A percentile compares a stretch with the other conserved stretches of the same genome.
phyloP scores from a whole-genome alignment of 208 protist genomes.

The Acanthamoeba royreba region DNA sequence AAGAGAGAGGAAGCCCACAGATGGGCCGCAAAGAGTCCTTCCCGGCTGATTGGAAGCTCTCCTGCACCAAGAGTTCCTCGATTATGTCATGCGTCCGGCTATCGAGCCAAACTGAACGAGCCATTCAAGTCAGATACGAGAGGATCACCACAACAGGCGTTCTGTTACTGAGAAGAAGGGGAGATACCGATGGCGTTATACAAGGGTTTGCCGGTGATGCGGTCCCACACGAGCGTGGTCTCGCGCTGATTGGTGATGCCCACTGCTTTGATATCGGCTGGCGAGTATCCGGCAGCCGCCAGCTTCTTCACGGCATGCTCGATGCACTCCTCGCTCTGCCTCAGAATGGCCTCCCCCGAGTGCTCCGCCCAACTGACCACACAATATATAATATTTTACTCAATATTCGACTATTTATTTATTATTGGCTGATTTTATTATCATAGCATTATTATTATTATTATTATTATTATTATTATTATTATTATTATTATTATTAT shows the following conservation, averaged over 20 bases:
- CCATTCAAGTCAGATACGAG: no score
- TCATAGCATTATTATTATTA: no score
- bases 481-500: no score
- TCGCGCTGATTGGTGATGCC: slow-evolving; percentile 99
- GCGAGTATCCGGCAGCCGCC: background rate
- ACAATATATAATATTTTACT: background rate
- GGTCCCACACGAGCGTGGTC: slow-evolving; percentile 97
- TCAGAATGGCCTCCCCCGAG: slow-evolving; percentile 91
- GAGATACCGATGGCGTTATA: slow-evolving; percentile 89
- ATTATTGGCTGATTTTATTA: background rate
- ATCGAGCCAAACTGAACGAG: slow-evolving; percentile 66
- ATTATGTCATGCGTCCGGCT: slow-evolving; percentile 59
- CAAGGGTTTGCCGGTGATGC: slow-evolving; percentile 89
- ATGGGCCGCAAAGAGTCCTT: slow-evolving; percentile 57
- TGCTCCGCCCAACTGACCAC: slow-evolving; percentile 91
- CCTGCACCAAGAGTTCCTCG: slow-evolving; percentile 48
- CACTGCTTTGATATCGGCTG: slow-evolving; percentile 61
- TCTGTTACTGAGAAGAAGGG: no score
- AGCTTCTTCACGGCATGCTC: slow-evolving; percentile 64
- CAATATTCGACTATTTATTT: background rate
- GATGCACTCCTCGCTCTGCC: slow-evolving; percentile 82
- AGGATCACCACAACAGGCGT: no score
- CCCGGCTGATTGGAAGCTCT: slow-evolving; percentile 7
- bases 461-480: no score
- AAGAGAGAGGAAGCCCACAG: slow-evolving; percentile 91